A percentile compares a stretch with the other conserved stretches of the same genome.
These are phyloP conservation scores for Malassezia sp. DNA, from an alignment of 1,284 basidiomycete genomes.

Conservation along the genomic window DNA sequence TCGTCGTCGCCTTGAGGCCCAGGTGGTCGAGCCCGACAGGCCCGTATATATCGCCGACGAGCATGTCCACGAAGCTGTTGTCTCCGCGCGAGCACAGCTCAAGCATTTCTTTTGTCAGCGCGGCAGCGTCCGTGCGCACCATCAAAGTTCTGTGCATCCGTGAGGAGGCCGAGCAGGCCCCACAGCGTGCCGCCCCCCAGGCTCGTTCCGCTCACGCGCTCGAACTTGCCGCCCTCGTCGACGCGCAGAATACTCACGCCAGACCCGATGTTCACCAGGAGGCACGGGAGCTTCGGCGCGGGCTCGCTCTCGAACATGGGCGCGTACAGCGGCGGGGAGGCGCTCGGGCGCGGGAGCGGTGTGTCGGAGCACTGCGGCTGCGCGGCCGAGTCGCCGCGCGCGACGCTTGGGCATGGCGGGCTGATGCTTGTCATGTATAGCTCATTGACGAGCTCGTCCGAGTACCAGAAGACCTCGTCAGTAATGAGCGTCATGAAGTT, in stretches of 20 bases:
- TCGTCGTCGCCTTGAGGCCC: conserved; percentile 91
- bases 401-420: no score
- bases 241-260: conserved; percentile 97
- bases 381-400: conserved; percentile 6
- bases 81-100: conserved; percentile 82
- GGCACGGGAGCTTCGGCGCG: conserved; percentile 68
- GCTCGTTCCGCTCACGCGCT: conserved; percentile 93
- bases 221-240: conserved; percentile 84
- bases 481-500: conserved; percentile 94
- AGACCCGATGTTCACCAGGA: conserved; percentile 95
- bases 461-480: conserved; percentile 96
- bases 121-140: no score
- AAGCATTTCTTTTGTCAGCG: no score
- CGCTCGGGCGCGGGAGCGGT: conserved; percentile 81
- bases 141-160: conserved; percentile 89
- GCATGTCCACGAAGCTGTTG: conserved; percentile 91
- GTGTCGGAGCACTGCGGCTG: no score
- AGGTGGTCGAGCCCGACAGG: conserved; percentile 53
- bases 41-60: conserved; percentile 97
- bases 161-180: conserved; percentile 86
- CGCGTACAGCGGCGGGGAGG: conserved; percentile 77
- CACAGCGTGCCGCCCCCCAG: conserved; percentile 98
- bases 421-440: conserved; percentile 16
- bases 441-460: conserved; percentile 71
- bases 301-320: conserved; percentile 73